phyloP scores from a whole-genome alignment of 345 rosid species.

The Camelina sativa region DNA sequence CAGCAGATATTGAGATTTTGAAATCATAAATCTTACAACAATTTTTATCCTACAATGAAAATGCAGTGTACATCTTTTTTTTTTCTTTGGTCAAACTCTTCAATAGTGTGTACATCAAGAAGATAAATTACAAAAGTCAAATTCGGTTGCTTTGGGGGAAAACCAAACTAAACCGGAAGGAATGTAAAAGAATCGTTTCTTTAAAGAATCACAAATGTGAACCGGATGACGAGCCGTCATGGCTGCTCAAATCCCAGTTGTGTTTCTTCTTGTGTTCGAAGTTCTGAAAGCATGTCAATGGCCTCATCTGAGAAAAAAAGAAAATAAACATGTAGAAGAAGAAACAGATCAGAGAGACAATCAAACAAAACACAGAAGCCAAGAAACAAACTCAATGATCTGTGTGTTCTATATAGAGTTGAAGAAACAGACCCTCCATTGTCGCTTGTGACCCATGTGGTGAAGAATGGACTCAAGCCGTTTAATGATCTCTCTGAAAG shows the following conservation, averaged over 20 bases:
- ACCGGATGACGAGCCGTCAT: slow-evolving; percentile 59
- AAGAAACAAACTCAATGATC: not conserved
- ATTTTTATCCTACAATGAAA: slow-evolving; percentile 18
- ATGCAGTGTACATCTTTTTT: not conserved
- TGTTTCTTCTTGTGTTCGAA: slow-evolving; percentile 75
- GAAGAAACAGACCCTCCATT: slow-evolving; percentile 69
- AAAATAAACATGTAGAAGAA: slow-evolving; percentile 12
- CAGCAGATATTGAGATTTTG: slow-evolving; percentile 21
- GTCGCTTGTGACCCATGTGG: slow-evolving; percentile 63
- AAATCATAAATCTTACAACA: slow-evolving; percentile 24
- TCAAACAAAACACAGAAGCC: slow-evolving; percentile 19
- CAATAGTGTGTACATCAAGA: slow-evolving; percentile 9
- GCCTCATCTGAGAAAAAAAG: slow-evolving; percentile 54
- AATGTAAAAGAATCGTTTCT: slow-evolving; percentile 27
- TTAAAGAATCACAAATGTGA: slow-evolving; percentile 47
- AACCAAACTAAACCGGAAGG: slow-evolving; percentile 35
- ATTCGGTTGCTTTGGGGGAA: slow-evolving; percentile 5
- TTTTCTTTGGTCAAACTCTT: not conserved
- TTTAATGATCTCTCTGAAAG: slow-evolving; percentile 71
- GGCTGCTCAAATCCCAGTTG: slow-evolving; percentile 55
- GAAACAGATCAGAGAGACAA: slow-evolving; percentile 34
- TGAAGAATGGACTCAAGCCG: slow-evolving; percentile 63
- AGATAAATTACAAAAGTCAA: slow-evolving; percentile 20
- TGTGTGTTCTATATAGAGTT: not conserved
- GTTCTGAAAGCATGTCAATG: slow-evolving; percentile 74